These are phyloP conservation scores for Podaxis sp. DNA, from an alignment of 768 basidiomycete genomes.

Conservation along the genomic window DNA sequence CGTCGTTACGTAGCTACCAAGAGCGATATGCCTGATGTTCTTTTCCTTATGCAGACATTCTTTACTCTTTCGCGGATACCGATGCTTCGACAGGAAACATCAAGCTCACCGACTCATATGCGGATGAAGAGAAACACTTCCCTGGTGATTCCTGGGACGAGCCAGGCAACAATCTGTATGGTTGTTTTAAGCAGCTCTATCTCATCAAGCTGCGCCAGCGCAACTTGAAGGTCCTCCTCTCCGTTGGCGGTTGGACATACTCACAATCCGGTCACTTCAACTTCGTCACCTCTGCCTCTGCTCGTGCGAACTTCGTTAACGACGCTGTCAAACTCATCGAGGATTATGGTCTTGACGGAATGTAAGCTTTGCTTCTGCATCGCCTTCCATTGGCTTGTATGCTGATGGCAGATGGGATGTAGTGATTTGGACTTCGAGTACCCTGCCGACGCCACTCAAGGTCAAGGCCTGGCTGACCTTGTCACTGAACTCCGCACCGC, in stretches of 20 bases:
- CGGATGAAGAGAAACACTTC: conserved; percentile 77
- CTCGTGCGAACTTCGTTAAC: conserved; percentile 57
- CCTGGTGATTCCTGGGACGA: conserved; percentile 74
- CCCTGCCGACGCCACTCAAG: conserved; percentile 56
- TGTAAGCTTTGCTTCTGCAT: conserved; percentile 38
- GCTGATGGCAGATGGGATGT: background rate
- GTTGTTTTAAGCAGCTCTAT: conserved; percentile 74
- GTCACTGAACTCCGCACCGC: conserved; percentile 60
- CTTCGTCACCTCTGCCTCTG: conserved; percentile 53
- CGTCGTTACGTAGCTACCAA: background rate
- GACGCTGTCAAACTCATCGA: conserved; percentile 63
- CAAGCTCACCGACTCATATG: conserved; percentile 68
- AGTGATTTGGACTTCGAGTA: conserved; percentile 84
- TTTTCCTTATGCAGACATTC: conserved; percentile 41
- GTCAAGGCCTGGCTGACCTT: conserved; percentile 67
- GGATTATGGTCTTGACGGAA: conserved; percentile 81
- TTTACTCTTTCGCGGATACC: conserved; percentile 81
- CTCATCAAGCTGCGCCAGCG: conserved; percentile 62
- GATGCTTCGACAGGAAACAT: conserved; percentile 61
- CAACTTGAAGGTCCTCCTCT: conserved; percentile 51
- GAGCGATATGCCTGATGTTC: background rate
- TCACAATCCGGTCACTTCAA: conserved; percentile 65
- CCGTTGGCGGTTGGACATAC: conserved; percentile 68
- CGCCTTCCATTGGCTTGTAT: background rate
- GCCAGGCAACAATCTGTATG: conserved; percentile 76